Evolutionary conservation across 2,329 filamentous ascomycete genomes (phyloP).

Genomic region (Curvularia spicifera): DNA sequence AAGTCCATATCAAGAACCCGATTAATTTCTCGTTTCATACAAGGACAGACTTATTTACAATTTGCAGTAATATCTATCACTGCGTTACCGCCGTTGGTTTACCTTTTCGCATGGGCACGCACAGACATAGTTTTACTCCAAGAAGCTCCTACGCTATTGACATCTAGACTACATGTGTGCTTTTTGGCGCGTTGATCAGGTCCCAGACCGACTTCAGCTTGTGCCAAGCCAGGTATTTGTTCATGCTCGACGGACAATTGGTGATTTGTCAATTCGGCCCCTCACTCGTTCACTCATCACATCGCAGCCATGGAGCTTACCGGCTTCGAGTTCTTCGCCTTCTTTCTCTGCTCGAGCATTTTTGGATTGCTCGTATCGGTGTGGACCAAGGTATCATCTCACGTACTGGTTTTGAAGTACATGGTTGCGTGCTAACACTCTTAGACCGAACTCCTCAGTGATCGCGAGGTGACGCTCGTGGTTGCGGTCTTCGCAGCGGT

Average conservation of each 20-base stretch:
- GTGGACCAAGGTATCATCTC: conserved; percentile 10
- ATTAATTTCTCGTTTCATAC: too few relatives aligned
- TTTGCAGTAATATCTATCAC: too few relatives aligned
- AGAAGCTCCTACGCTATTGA: not conserved
- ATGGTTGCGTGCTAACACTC: conserved; percentile 1
- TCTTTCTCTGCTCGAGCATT: conserved; percentile 18
- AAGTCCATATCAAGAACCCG: too few relatives aligned
- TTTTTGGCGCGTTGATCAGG: not conserved
- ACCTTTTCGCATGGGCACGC: too few relatives aligned
- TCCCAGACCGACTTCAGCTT: conserved; percentile 3
- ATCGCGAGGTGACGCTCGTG: conserved; percentile 18
- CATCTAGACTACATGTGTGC: not conserved
- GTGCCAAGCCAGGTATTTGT: conserved; percentile 9
- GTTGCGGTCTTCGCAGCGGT: conserved; percentile 13
- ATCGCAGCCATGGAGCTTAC: conserved; percentile 16
- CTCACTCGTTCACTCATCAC: not conserved
- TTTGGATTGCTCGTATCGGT: conserved; percentile 11
- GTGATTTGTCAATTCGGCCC: not conserved
- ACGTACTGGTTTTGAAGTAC: too few relatives aligned
- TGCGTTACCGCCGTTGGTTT: too few relatives aligned
- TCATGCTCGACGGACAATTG: not conserved
- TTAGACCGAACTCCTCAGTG: conserved; percentile 15
- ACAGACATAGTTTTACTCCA: not conserved
- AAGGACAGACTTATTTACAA: too few relatives aligned
- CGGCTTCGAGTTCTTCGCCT: conserved; percentile 15